A percentile compares a stretch with the other conserved stretches of the same genome.
Evolutionary conservation across 164 flowering plant genomes (phyloP).

Genomic region (Echeveria elegans): DNA sequence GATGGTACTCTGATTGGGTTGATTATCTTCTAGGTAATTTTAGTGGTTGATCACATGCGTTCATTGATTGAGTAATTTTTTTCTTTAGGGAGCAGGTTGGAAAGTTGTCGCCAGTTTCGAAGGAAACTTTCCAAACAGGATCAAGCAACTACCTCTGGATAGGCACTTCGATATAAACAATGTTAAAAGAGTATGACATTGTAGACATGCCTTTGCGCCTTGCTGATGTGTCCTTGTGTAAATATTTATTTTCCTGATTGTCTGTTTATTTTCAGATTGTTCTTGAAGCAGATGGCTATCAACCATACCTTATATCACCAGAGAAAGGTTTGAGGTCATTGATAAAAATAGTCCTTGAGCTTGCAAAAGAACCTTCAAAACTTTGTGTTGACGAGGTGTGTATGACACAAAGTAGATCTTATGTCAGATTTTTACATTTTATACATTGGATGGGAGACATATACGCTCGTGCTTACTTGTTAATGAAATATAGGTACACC

Average conservation of each 20-base stretch:
- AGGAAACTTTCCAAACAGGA: slow-evolving; percentile 93
- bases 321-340: slow-evolving; percentile 24
- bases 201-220: background rate
- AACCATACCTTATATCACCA: slow-evolving; percentile 98
- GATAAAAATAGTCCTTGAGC: slow-evolving; percentile 49
- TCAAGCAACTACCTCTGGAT: slow-evolving; percentile 94
- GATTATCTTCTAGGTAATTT: background rate
- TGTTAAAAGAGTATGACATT: slow-evolving; percentile 74
- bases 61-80: background rate
- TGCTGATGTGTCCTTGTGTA: background rate
- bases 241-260: background rate
- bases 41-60: background rate
- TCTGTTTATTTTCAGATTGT: slow-evolving; percentile 51
- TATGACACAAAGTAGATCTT: background rate
- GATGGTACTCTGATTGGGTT: too few relatives aligned
- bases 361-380: slow-evolving; percentile 97
- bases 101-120: slow-evolving; percentile 93
- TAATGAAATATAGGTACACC: slow-evolving; percentile 49
- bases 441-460: background rate
- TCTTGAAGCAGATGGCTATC: slow-evolving; percentile 99
- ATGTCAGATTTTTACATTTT: background rate
- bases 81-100: slow-evolving; percentile 49
- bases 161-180: slow-evolving; percentile 94
- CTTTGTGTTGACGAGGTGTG: slow-evolving; percentile 70
- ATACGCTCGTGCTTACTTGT: background rate